Conservation (phyloP, 176 grass and related monocot species). For the Poa annua region DNA sequence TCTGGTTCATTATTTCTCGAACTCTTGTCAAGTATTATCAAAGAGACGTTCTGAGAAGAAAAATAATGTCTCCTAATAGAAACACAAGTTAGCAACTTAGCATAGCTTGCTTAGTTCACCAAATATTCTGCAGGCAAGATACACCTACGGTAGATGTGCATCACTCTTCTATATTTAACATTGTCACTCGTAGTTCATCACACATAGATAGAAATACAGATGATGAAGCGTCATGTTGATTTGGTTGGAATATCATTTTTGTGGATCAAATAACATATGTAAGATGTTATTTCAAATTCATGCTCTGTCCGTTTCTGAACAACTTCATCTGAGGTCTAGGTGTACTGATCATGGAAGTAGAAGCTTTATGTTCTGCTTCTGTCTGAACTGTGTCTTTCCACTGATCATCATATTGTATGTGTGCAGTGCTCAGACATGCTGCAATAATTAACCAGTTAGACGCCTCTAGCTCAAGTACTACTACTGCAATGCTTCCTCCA, state of each 20-base stretch:
- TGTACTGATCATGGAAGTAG: neutral
- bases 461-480: constrained; percentile 21
- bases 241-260: constrained; percentile 20
- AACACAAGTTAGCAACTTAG: neutral
- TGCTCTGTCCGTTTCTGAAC: neutral
- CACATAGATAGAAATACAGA: neutral
- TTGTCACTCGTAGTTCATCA: neutral
- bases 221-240: neutral
- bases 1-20: neutral
- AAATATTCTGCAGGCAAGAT: neutral
- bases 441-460: neutral
- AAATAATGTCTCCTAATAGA: constrained; percentile 4
- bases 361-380: neutral
- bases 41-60: neutral
- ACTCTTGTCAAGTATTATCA: constrained; percentile 8
- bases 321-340: neutral
- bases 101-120: neutral
- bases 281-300: neutral
- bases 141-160: neutral
- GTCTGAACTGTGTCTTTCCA: neutral
- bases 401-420: constrained; percentile 13
- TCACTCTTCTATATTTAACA: neutral
- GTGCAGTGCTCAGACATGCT: constrained; percentile 17
- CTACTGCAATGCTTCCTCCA: neutral
- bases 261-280: neutral